Evolutionary conservation across 345 rosid species (phyloP), one percentile per base, ranked within the genome.

Genomic region (Dipteronia sinensis): DNA sequence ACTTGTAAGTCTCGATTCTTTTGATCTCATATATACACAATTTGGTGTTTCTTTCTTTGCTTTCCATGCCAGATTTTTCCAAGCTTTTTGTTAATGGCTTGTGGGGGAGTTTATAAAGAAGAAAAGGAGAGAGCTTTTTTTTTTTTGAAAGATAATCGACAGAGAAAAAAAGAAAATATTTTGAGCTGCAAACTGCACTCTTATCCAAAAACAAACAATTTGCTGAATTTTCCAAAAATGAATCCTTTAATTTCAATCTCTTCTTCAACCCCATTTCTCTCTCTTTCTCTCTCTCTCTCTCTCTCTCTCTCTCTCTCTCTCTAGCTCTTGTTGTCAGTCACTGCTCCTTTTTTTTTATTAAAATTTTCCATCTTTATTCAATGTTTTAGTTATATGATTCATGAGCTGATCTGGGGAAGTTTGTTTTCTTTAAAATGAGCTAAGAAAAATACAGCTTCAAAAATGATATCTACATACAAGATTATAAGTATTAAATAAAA

Each of bases 371-470:
- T 40, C 1, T 29, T 46, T 71, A 20, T 49, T 23, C 13, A 10
- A 38, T 47, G 15, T 63, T 65, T 49, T 70, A 42, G 73, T 68
- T 80, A 20, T 55, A 0, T n/a, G 23, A 49, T 25, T 68, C 34
- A 51, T 40, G 67, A 71, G 53, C 76, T 77, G 71, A 69, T 66
- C 76, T 75, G 75, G 56, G 56, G 72, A 75, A 25, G 15, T 59
- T 62, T 22, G 4, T 70, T 38, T 27, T 61, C 25, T 67, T 38
- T 12, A 10, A 72, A 51, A 66, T 66, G 74, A 78, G 75, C 78
- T 69, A 22, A 70, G 74, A 7, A 13, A 19, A 8, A 53, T 1
- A 72, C 19, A 74, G 70, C 46, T 53, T 56, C 56, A 71, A 71
- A 25, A 47, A 15, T 10, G 31, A 23, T 69, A 58, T 11, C n/a